These are phyloP conservation scores for Phytophthora pistaciae DNA, from an alignment of 352 stramenopile genomes.

Conservation along the genomic window DNA sequence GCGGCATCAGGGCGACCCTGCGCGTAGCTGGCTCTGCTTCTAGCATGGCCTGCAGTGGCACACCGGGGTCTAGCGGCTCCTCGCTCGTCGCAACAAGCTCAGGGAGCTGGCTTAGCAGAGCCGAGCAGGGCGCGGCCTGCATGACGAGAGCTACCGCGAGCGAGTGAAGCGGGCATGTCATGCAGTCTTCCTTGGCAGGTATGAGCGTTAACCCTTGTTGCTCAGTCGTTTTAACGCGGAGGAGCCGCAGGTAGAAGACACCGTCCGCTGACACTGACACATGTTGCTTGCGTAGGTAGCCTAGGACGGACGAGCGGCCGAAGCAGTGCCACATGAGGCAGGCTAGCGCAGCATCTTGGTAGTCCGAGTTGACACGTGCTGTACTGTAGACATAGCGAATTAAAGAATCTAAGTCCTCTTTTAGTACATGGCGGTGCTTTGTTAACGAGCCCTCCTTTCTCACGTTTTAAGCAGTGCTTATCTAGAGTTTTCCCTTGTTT, in stretches of 20 bases:
- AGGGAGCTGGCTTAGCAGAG: conserved; percentile 24
- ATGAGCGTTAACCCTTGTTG: conserved; percentile 43
- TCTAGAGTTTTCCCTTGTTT: conserved; percentile 18
- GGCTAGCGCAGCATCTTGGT: conserved; percentile 40
- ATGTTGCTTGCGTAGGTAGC: conserved; percentile 33
- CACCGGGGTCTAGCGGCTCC: background rate
- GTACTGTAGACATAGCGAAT: conserved; percentile 18
- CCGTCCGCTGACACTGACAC: conserved; percentile 22
- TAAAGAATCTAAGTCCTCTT: conserved; percentile 26
- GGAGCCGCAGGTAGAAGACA: conserved; percentile 36
- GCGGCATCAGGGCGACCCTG: background rate
- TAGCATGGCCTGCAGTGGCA: background rate
- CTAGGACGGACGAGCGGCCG: conserved; percentile 35
- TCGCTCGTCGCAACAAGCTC: background rate
- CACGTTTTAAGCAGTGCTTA: too few relatives aligned
- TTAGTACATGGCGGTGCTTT: conserved; percentile 45
- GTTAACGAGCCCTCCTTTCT: conserved; percentile 1
- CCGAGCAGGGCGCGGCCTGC: conserved; percentile 16
- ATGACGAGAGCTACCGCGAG: conserved; percentile 23
- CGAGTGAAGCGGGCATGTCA: conserved; percentile 11
- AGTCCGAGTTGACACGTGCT: conserved; percentile 16
- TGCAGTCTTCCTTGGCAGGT: conserved; percentile 13
- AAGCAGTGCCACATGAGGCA: conserved; percentile 49
- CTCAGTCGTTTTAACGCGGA: conserved; percentile 38
- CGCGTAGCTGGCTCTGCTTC: background rate